Percentiles rank a stretch among this genome's conserved stretches.
Conservation (phyloP, 2,329 filamentous ascomycete species). For the Scleromitrula shiraiana region DNA sequence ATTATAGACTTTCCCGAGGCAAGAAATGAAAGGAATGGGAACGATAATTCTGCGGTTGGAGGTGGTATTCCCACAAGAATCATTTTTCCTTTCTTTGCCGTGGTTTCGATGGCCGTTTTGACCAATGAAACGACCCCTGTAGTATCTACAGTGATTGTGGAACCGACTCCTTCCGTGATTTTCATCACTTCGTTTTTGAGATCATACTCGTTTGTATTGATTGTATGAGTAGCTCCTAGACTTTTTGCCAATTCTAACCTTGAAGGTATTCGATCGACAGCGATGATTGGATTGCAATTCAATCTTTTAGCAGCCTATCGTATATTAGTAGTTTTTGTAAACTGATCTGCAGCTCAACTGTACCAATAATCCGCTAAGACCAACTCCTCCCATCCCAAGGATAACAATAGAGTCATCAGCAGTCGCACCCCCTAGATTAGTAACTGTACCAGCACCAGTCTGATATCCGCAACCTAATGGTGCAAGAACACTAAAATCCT, state of each 20-base stretch:
- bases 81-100: constrained; percentile 22
- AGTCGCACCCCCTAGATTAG: constrained; percentile 20
- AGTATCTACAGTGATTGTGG: constrained; percentile 14
- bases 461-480: constrained; percentile 30
- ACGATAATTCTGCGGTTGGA: not conserved
- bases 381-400: constrained; percentile 29
- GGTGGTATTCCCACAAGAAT: constrained; percentile 10
- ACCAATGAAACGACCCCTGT: constrained; percentile 2
- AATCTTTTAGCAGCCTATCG: constrained; percentile 18
- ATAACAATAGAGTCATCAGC: constrained; percentile 23
- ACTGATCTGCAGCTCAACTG: no score
- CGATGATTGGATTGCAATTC: constrained; percentile 22
- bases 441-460: constrained; percentile 27
- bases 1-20: constrained; percentile 1
- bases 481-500: constrained; percentile 21
- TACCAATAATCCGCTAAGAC: constrained; percentile 29
- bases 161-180: constrained; percentile 8
- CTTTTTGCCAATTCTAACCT: constrained; percentile 21
- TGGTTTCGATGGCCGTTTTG: not conserved
- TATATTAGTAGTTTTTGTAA: not conserved
- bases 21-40: constrained; percentile 1
- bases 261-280: constrained; percentile 20
- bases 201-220: constrained; percentile 12
- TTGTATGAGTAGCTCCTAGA: constrained; percentile 25
- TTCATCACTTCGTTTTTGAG: constrained; percentile 5